A percentile compares a stretch with the other conserved stretches of the same genome.
These are phyloP conservation scores for Brassica juncea DNA, from an alignment of 345 rosid species.

Conservation along the genomic window DNA sequence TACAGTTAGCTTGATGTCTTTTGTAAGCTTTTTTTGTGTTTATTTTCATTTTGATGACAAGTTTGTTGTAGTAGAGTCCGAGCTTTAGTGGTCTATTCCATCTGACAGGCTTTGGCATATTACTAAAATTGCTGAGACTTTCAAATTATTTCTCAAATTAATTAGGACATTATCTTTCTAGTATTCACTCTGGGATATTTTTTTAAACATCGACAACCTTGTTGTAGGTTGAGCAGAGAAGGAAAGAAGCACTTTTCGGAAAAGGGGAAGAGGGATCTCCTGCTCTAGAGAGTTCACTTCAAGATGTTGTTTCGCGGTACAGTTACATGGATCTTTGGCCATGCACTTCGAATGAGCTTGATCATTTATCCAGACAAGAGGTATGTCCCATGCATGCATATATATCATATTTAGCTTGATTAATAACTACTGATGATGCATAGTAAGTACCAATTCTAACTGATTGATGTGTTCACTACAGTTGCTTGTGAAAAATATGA, in stretches of 20 bases:
- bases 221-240: conserved; percentile 85
- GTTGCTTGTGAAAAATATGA: conserved; percentile 74
- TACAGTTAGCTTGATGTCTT: conserved; percentile 3
- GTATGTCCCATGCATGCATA: conserved; percentile 43
- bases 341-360: conserved; percentile 79
- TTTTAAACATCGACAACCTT: conserved; percentile 2
- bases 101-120: conserved; percentile 15
- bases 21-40: not conserved
- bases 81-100: not conserved
- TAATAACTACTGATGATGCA: conserved; percentile 13
- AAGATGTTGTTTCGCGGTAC: conserved; percentile 79
- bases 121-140: conserved; percentile 6
- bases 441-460: not conserved
- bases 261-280: conserved; percentile 67
- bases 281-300: conserved; percentile 63
- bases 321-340: conserved; percentile 98
- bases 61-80: conserved; percentile 20
- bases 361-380: conserved; percentile 89
- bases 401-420: not conserved
- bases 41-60: not conserved
- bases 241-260: conserved; percentile 86
- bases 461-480: conserved; percentile 34
- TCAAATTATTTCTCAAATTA: not conserved
- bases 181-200: not conserved
- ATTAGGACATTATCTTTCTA: not conserved